Percentiles rank a stretch among this genome's conserved stretches.
Conservation (phyloP, 2,329 filamentous ascomycete species). For the Teratosphaeria epicoccoides region DNA sequence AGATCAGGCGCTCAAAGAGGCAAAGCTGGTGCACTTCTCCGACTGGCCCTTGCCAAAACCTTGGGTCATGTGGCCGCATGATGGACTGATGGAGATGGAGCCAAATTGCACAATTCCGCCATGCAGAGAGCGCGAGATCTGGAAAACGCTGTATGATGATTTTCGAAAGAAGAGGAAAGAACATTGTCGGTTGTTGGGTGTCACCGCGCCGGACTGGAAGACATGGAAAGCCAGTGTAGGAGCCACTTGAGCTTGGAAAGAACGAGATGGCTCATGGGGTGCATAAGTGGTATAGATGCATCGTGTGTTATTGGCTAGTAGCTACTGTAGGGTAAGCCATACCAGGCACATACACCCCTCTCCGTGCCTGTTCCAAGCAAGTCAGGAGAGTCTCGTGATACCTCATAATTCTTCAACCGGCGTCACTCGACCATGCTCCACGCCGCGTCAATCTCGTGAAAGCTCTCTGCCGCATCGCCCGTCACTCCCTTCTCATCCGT, state of each 20-base stretch:
- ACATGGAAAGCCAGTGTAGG: slow-evolving; percentile 4
- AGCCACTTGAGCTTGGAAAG: neutral
- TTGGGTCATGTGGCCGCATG: slow-evolving; percentile 41
- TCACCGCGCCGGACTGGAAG: slow-evolving; percentile 10
- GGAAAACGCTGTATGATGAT: slow-evolving; percentile 28
- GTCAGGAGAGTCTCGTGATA: neutral
- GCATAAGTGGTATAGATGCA: neutral
- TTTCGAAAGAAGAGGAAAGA: slow-evolving; percentile 19
- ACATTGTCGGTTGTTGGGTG: slow-evolving; percentile 9
- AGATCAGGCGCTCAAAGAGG: slow-evolving; percentile 44
- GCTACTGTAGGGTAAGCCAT: neutral
- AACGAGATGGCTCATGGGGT: neutral
- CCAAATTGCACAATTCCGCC: slow-evolving; percentile 28
- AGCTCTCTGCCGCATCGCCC: neutral
- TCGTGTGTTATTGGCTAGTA: neutral
- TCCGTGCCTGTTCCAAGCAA: neutral
- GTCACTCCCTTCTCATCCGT: neutral
- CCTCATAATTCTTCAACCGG: neutral
- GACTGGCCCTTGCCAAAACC: slow-evolving; percentile 63
- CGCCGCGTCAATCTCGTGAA: neutral
- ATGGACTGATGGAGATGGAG: slow-evolving; percentile 32
- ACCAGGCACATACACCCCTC: neutral
- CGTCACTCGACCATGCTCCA: neutral
- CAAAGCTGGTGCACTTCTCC: slow-evolving; percentile 59
- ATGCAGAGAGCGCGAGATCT: slow-evolving; percentile 29